A percentile compares a stretch with the other conserved stretches of the same genome.
Conservation (phyloP, 2,329 filamentous ascomycete genomes). For the Epichloe amarillans region DNA sequence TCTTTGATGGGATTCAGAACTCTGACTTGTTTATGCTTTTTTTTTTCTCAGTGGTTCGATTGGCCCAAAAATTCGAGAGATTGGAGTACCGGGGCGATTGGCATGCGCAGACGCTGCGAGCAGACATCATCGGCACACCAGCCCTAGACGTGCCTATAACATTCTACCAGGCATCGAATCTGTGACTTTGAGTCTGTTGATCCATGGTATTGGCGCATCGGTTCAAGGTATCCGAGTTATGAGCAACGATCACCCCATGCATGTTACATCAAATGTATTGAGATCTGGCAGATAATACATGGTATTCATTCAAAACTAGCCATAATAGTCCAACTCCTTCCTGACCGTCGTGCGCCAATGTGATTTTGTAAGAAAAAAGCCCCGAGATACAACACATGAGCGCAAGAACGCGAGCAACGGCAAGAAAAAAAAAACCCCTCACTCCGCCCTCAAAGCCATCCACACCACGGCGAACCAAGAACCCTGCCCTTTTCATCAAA, state of each 20-base stretch:
- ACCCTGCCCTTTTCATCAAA: slow-evolving; percentile 49
- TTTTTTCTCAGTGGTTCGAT: slow-evolving; percentile 22
- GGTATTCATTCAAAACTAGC: too few relatives aligned
- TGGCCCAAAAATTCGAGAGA: slow-evolving; percentile 46
- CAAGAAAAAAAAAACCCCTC: neutral
- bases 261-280: too few relatives aligned
- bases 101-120: slow-evolving; percentile 26
- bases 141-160: slow-evolving; percentile 25
- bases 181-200: neutral
- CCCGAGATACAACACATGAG: neutral
- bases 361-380: neutral
- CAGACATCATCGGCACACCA: slow-evolving; percentile 28
- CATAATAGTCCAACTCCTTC: too few relatives aligned
- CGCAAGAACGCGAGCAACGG: neutral
- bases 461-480: slow-evolving; percentile 40
- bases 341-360: too few relatives aligned
- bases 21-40: too few relatives aligned
- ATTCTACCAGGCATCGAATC: slow-evolving; percentile 17
- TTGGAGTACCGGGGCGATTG: slow-evolving; percentile 34
- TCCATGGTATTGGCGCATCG: too few relatives aligned
- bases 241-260: too few relatives aligned
- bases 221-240: too few relatives aligned
- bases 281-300: too few relatives aligned
- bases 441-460: slow-evolving; percentile 18
- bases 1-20: too few relatives aligned